These are phyloP conservation scores for Chenopodium quinoa DNA, from an alignment of 148 eudicot genomes.

Conservation along the genomic window DNA sequence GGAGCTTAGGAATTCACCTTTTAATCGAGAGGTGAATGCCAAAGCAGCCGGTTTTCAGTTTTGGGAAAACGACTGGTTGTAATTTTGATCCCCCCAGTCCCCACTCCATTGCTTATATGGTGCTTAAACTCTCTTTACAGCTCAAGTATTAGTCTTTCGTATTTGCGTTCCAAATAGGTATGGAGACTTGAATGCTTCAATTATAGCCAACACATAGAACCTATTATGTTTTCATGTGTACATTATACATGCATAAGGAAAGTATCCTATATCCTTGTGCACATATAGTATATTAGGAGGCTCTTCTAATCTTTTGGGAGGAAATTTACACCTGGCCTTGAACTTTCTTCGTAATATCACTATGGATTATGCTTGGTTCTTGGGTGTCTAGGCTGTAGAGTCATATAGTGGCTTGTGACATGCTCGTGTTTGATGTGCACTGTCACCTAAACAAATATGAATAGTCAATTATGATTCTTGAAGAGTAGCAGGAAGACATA, in stretches of 20 bases:
- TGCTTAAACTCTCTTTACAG: too few species aligned
- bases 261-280: too few species aligned
- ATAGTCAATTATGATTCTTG: neutral
- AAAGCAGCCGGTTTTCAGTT: neutral
- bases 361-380: neutral
- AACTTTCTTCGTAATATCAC: neutral
- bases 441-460: neutral
- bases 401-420: neutral
- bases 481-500: neutral
- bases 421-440: neutral
- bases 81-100: too few species aligned
- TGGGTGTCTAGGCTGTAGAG: neutral
- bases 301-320: too few species aligned
- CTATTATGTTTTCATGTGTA: too few species aligned
- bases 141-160: too few species aligned
- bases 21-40: neutral
- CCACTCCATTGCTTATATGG: too few species aligned
- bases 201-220: too few species aligned
- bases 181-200: too few species aligned
- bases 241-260: too few species aligned
- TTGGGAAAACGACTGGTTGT: neutral
- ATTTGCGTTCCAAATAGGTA: too few species aligned
- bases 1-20: neutral
- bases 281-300: too few species aligned
- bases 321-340: neutral